phyloP scores from a whole-genome alignment of 495 filamentous ascomycete species.

The Talaromyces liani region DNA sequence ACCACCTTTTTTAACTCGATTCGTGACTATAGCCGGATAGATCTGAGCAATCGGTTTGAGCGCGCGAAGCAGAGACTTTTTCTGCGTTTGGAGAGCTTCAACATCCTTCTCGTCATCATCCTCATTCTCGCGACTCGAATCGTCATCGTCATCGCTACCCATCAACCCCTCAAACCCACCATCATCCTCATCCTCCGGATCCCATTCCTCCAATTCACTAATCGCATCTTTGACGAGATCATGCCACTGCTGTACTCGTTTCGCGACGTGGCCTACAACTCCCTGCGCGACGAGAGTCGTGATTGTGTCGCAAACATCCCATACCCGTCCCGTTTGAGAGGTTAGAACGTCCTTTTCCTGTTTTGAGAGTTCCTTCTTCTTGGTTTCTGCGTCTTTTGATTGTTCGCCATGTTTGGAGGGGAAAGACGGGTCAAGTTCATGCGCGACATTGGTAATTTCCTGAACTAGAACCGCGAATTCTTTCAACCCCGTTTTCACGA shows the following conservation, averaged over 20 bases:
- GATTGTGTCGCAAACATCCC: conserved; percentile 66
- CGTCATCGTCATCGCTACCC: conserved; percentile 26
- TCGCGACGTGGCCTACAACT: conserved; percentile 51
- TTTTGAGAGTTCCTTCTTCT: conserved; percentile 18
- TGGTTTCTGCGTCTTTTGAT: conserved; percentile 15
- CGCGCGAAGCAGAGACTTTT: conserved; percentile 30
- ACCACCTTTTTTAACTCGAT: conserved; percentile 27
- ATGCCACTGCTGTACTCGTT: conserved; percentile 57
- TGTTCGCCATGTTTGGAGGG: background rate
- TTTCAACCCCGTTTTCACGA: conserved; percentile 26
- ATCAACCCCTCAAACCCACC: conserved; percentile 40
- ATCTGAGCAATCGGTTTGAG: conserved; percentile 36
- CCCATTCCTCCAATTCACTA: conserved; percentile 79
- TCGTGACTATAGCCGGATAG: conserved; percentile 29
- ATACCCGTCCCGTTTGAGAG: conserved; percentile 39
- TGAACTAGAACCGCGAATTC: conserved; percentile 32
- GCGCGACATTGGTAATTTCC: conserved; percentile 24
- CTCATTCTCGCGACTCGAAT: conserved; percentile 23
- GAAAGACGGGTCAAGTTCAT: conserved; percentile 11
- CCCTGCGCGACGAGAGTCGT: conserved; percentile 55
- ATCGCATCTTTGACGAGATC: conserved; percentile 73
- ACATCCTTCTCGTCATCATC: conserved; percentile 13
- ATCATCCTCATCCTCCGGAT: conserved; percentile 50
- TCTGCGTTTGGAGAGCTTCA: conserved; percentile 27
- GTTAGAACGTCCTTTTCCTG: conserved; percentile 32